Conservation (phyloP, 331 rosid species). For the Ulmus americana region DNA sequence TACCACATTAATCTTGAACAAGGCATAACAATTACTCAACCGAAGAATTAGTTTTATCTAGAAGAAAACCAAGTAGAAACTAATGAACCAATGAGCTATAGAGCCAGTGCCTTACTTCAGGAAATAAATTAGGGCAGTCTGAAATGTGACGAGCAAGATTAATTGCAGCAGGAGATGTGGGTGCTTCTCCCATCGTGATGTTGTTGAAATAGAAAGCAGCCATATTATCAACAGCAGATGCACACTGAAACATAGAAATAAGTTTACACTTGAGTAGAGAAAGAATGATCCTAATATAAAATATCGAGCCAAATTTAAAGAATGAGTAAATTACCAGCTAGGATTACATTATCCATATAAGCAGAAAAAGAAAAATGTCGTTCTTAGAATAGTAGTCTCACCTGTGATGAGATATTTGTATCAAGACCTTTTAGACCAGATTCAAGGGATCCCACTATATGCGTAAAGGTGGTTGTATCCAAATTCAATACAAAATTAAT, state of each 20-base stretch:
- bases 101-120: conserved; percentile 54
- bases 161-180: conserved; percentile 64
- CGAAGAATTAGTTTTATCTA: conserved; percentile 1
- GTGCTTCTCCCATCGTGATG: conserved; percentile 91
- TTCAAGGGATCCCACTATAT: conserved; percentile 89
- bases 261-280: conserved; percentile 7
- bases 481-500: conserved; percentile 65
- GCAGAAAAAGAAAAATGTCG: not conserved
- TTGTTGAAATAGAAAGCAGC: conserved; percentile 93
- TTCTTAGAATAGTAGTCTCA: conserved; percentile 20
- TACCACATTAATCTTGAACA: not conserved
- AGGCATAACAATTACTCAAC: not conserved
- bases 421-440: conserved; percentile 98
- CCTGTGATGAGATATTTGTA: conserved; percentile 93
- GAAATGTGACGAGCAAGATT: conserved; percentile 78
- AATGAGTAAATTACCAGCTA: not conserved
- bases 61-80: not conserved
- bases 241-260: conserved; percentile 63
- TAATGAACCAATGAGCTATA: not conserved
- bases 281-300: conserved; percentile 11
- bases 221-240: conserved; percentile 91
- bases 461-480: conserved; percentile 79
- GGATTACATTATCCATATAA: not conserved
- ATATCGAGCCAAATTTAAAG: not conserved
- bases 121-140: conserved; percentile 90